Conservation (phyloP, 2,329 filamentous ascomycete genomes). For the Hyphodiscus sp. region DNA sequence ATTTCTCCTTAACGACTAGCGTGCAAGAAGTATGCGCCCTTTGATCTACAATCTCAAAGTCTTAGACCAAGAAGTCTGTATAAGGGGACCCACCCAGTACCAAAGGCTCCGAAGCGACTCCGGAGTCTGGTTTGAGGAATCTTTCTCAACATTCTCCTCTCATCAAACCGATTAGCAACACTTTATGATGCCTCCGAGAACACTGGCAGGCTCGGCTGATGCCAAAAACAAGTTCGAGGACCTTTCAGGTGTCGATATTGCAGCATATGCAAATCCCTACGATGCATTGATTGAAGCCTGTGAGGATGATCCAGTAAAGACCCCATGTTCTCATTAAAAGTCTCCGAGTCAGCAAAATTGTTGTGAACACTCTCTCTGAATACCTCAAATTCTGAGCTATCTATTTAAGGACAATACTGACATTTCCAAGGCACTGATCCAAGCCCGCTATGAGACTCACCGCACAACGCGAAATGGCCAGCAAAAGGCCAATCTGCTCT, state of each 20-base stretch:
- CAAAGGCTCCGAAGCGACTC: neutral
- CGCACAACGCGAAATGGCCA: slow-evolving; percentile 68
- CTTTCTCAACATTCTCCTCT: neutral
- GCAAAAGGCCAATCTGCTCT: slow-evolving; percentile 68
- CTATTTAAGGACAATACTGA: neutral
- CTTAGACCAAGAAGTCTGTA: no score
- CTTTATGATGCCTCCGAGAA: slow-evolving; percentile 13
- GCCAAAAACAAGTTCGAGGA: slow-evolving; percentile 29
- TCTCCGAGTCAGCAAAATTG: neutral
- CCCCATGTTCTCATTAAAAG: neutral
- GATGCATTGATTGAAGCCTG: slow-evolving; percentile 31
- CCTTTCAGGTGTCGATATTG: slow-evolving; percentile 27
- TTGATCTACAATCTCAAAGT: no score
- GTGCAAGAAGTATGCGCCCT: no score
- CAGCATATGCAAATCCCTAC: slow-evolving; percentile 26
- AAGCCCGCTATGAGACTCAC: slow-evolving; percentile 58
- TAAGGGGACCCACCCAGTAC: no score
- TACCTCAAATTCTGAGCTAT: neutral
- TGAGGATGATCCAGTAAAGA: slow-evolving; percentile 26
- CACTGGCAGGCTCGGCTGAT: slow-evolving; percentile 19
- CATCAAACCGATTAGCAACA: neutral
- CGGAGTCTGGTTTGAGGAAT: neutral
- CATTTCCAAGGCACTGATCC: slow-evolving; percentile 21
- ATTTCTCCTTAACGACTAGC: no score
- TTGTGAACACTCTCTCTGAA: neutral